phyloP scores from a whole-genome alignment of 1,139 yeast genomes.

The Sugiyamaella japonica region DNA sequence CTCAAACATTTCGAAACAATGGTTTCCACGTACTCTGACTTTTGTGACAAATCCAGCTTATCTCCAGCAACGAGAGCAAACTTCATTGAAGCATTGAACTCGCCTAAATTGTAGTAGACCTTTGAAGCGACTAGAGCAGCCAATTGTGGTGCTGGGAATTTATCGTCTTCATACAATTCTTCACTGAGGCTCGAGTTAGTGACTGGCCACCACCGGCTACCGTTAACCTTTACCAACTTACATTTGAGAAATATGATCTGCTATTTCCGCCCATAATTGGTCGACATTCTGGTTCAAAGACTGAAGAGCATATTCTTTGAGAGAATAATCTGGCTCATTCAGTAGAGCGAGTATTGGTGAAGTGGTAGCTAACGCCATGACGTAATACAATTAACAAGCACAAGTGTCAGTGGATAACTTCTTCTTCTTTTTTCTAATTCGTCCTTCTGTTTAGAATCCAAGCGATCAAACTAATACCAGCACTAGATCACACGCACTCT shows the following conservation, averaged over 20 bases:
- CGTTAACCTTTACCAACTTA: too few species aligned
- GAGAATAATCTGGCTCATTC: constrained; percentile 72
- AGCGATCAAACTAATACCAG: too few species aligned
- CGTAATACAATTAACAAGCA: background rate
- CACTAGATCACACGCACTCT: too few species aligned
- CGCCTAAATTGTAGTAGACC: constrained; percentile 94
- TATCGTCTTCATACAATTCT: constrained; percentile 82
- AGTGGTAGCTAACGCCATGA: constrained; percentile 24
- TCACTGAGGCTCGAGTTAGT: constrained; percentile 47
- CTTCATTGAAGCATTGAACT: constrained; percentile 85
- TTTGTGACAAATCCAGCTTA: constrained; percentile 68
- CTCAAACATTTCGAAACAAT: constrained; percentile 91
- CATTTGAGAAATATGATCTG: constrained; percentile 79
- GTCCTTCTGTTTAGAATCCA: too few species aligned
- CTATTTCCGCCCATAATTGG: constrained; percentile 96
- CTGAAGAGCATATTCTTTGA: constrained; percentile 81
- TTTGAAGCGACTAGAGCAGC: constrained; percentile 94
- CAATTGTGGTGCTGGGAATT: constrained; percentile 70
- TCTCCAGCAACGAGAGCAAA: constrained; percentile 85
- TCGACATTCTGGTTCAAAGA: constrained; percentile 82
- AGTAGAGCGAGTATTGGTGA: constrained; percentile 63
- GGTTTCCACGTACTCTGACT: constrained; percentile 88
- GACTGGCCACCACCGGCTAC: too few species aligned
- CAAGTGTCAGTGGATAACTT: background rate
- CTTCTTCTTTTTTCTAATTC: background rate